Base-by-base conservation (phyloP, 371 early-diverging fungal species). In the Rozella allomycis region DNA sequence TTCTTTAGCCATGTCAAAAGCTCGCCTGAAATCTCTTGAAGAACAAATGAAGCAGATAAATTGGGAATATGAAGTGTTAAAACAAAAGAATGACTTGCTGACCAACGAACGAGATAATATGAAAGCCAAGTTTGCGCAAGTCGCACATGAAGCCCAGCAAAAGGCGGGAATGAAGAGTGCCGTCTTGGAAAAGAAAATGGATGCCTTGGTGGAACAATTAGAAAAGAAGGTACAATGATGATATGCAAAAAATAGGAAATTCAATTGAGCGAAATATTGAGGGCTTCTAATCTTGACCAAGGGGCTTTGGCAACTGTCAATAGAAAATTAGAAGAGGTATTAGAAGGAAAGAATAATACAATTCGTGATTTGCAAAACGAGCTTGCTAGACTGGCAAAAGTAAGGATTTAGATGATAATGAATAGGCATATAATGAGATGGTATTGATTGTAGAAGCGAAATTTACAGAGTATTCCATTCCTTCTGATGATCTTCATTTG, bases 51-150 rank as follows among this genome's bases (percentile, higher is more conserved):
- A 63, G 40, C 45, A 53, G 20, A 36, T 58, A 27, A 25, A 44
- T 30, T 66, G 67, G 67, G 67, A 66, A 37, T 52, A 60, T 30
- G 63, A 66, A 42, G 61, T 66, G n/a, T 35, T 62, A 33, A 52
- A 57, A 39, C 67, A 66, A 47, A 37, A 60, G 27, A 62, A 60
- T 33, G 35, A 42, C 4, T 52, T 55, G 45, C 46, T 58, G 7
- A 45, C 60, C 32, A 58, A 58, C 37, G 66, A 66, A 43, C 33
- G 60, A 31, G 59, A 58, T 31, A 63, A 56, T 34, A 37, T 66
- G 33, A 60, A 62, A 34, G 55, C 55, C 26, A 45, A 57, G 21
- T 66, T 66, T 46, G 52, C 56, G n/a, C 54, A 60, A 23, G 26
- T 55, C 25, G 54, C 60, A 21, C 49, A 60, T 16, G 52, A 54